phyloP scores from a whole-genome alignment of 306 rosid species.

The Rosa persica region DNA sequence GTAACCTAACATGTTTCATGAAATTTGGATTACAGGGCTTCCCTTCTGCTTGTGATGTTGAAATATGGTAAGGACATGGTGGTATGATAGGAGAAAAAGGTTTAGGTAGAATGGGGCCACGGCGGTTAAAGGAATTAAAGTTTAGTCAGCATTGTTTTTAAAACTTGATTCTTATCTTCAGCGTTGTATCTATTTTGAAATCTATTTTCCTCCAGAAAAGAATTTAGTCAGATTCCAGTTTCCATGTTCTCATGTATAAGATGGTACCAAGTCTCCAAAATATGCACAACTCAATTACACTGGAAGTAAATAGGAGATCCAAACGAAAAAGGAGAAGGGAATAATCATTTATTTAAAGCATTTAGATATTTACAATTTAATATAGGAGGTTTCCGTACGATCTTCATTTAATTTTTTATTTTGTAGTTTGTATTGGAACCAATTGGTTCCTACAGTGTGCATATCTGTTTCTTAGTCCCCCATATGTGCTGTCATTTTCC shows the following conservation, averaged over 20 bases:
- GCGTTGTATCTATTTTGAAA: not conserved
- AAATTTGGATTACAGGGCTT: not conserved
- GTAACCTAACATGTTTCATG: not conserved
- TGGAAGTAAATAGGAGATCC: not conserved
- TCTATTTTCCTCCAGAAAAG: not conserved
- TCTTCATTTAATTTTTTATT: not conserved
- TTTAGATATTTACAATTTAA: not conserved
- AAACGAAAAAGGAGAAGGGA: not conserved
- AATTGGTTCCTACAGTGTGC: not conserved
- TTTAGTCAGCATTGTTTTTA: not conserved
- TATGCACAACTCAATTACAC: not conserved
- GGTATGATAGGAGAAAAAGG: not conserved
- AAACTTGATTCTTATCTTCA: not conserved
- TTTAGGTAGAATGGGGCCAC: not conserved
- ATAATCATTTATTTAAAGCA: not conserved
- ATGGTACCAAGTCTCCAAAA: not conserved
- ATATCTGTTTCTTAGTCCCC: not conserved
- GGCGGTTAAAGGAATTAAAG: not conserved
- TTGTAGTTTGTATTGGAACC: not conserved
- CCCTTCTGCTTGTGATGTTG: not conserved
- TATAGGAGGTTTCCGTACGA: not conserved
- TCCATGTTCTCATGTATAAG: not conserved
- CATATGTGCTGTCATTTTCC: constrained; percentile 9
- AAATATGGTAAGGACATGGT: not conserved
- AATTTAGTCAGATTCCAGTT: not conserved